Conservation (phyloP, 2,329 filamentous ascomycete genomes). For the Cyphellophora europaea region DNA sequence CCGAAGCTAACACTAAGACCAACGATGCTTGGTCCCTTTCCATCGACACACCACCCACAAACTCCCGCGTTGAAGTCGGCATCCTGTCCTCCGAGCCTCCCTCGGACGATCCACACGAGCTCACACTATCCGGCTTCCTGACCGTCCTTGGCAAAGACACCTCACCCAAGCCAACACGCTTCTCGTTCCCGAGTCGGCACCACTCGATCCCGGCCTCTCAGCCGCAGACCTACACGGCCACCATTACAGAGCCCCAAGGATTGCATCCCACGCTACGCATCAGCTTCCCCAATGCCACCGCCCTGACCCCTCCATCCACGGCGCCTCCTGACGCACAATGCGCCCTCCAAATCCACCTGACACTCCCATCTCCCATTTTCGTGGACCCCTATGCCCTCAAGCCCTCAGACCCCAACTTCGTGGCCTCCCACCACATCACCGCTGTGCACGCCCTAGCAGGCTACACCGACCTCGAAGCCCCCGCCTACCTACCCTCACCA, state of each 20-base stretch:
- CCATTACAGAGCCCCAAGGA: constrained; percentile 63
- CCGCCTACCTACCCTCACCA: constrained; percentile 60
- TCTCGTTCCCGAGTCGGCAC: constrained; percentile 77
- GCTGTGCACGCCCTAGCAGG: constrained; percentile 59
- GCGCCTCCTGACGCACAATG: constrained; percentile 47
- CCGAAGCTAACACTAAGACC: constrained; percentile 13
- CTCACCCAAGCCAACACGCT: constrained; percentile 63
- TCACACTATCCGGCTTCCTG: constrained; percentile 69
- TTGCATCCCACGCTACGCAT: constrained; percentile 75
- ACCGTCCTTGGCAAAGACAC: constrained; percentile 67
- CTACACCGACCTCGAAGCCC: constrained; percentile 83
- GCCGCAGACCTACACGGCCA: constrained; percentile 48
- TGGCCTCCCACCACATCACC: constrained; percentile 68
- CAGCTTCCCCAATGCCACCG: constrained; percentile 43
- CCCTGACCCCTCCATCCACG: constrained; percentile 36
- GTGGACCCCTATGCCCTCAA: constrained; percentile 77
- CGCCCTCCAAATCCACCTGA: constrained; percentile 68
- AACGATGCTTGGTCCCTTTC: constrained; percentile 37
- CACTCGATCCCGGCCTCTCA: constrained; percentile 39
- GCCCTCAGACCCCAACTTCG: constrained; percentile 51
- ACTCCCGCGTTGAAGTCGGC: constrained; percentile 58
- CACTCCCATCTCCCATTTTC: constrained; percentile 72
- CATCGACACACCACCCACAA: constrained; percentile 19
- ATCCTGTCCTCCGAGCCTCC: constrained; percentile 60
- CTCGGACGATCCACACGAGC: constrained; percentile 56